Evolutionary conservation across 139 green algal species (phyloP), one percentile per base, ranked within the genome.

Genomic region (Chlamydomonas sphaeroides): DNA sequence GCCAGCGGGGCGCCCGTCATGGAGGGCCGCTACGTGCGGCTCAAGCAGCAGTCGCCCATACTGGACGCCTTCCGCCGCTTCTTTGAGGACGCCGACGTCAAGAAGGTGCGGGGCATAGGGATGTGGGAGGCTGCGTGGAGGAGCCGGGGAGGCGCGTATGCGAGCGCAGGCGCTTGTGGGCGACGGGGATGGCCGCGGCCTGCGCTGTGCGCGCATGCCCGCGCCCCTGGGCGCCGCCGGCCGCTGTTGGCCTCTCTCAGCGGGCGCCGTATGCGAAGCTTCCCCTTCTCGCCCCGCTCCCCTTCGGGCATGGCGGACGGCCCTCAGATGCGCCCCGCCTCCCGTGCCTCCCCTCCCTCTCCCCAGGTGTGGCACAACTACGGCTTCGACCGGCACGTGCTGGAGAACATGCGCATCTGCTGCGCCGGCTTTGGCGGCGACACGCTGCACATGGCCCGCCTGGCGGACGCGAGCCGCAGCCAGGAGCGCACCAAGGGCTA

Each of bases 341-440:
- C n/a, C n/a, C n/a, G n/a, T n/a, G n/a, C n/a, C n/a, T n/a, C n/a
- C n/a, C n/a, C n/a, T n/a, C n/a, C n/a, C n/a, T n/a, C n/a, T n/a
- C 56, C n/a, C 11, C 87, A 97, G 90, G 94, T 98, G 49, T 99
- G 97, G 97, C 97, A 99, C 93, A 99, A 99, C 89, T 99, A 99
- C 88, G 91, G 92, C 42, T 99, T 99, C 78, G 97, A 99, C 88
- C 92, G 96, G 3, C 97, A 99, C 88, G 95, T 99, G 45, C 84
- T 99, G 85, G 85, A 91, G 72, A 95, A 95, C 84, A 78, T 91
- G 68, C 83, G 86, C 73, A 91, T 94, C 33, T 65, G 79, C 36
- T 84, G 78, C 65, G n/a, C 72, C 68, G 97, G 96, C 51, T 98
- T 99, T 86, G 86, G 36, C 35, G 97, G 85, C 3, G 97, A 99